A percentile compares a stretch with the other conserved stretches of the same genome.
Evolutionary conservation across 2,329 filamentous ascomycete genomes (phyloP).

Genomic region (Zelopaecilomyces penicillatus): DNA sequence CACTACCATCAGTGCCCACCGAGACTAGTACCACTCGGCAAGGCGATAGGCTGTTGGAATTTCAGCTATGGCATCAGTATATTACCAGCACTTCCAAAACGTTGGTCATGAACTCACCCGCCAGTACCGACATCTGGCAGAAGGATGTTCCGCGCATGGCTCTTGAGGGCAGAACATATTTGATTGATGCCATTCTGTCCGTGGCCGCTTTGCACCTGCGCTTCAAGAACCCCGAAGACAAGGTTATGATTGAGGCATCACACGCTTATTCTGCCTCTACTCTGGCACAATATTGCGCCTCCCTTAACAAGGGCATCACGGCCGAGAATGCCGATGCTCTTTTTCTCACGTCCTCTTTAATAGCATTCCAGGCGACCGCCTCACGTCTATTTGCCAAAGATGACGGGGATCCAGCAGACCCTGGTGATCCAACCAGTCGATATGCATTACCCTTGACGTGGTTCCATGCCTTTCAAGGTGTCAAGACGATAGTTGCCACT

Average conservation of each 20-base stretch:
- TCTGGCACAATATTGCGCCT: conserved; percentile 50
- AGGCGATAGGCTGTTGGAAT: conserved; percentile 45
- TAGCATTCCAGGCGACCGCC: conserved; percentile 59
- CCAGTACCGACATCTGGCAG: conserved; percentile 50
- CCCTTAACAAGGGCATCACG: conserved; percentile 48
- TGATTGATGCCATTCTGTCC: conserved; percentile 56
- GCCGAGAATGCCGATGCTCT: conserved; percentile 53
- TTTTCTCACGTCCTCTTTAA: conserved; percentile 53
- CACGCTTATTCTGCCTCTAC: conserved; percentile 59
- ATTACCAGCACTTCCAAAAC: conserved; percentile 53
- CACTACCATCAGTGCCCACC: conserved; percentile 17
- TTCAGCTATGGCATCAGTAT: conserved; percentile 57
- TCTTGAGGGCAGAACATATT: conserved; percentile 48
- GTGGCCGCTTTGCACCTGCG: conserved; percentile 56
- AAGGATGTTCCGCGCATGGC: conserved; percentile 52
- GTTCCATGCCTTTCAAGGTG: conserved; percentile 61
- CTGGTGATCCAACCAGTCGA: conserved; percentile 29
- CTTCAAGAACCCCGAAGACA: conserved; percentile 47
- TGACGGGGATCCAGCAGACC: conserved; percentile 30
- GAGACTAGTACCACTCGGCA: conserved; percentile 24
- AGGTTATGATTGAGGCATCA: conserved; percentile 50
- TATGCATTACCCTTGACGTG: conserved; percentile 55
- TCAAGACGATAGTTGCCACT: conserved; percentile 55
- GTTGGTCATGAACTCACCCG: conserved; percentile 43
- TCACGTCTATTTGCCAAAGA: conserved; percentile 54